Conservation (phyloP, 495 filamentous ascomycete species). For the Hypoxylon intermedium region DNA sequence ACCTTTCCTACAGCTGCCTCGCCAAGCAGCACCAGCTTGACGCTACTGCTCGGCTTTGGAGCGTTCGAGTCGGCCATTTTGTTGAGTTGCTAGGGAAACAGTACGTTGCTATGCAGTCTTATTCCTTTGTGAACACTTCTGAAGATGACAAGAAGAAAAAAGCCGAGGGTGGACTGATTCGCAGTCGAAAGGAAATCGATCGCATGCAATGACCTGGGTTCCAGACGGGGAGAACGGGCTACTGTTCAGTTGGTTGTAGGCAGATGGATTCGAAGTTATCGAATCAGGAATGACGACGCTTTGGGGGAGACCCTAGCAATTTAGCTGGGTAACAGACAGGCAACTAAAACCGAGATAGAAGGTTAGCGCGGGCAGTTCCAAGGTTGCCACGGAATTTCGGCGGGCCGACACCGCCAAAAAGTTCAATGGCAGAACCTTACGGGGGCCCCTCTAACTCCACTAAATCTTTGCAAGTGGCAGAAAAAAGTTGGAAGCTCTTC, state of each 20-base stretch:
- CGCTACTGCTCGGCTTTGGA: constrained; percentile 97
- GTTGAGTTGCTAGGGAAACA: constrained; percentile 4
- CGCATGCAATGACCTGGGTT: constrained; percentile 17
- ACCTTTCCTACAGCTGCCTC: constrained; percentile 99
- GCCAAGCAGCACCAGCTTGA: constrained; percentile 96
- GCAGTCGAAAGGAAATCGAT: constrained; percentile 9
- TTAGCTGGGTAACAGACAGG: not conserved
- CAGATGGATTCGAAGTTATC: constrained; percentile 32
- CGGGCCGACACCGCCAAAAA: constrained; percentile 39
- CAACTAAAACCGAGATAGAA: not conserved
- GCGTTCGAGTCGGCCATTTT: constrained; percentile 65
- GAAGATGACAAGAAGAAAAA: constrained; percentile 4
- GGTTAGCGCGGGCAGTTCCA: constrained; percentile 1
- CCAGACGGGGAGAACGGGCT: not conserved
- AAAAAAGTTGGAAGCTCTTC: constrained; percentile 37
- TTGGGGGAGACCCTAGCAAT: constrained; percentile 27
- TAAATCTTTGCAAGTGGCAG: constrained; percentile 30
- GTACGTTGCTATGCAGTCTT: not conserved
- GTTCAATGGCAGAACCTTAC: too few species aligned
- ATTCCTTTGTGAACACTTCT: constrained; percentile 3
- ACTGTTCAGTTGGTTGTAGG: constrained; percentile 18
- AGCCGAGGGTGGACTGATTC: constrained; percentile 4
- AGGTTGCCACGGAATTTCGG: constrained; percentile 25
- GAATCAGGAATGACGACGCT: constrained; percentile 45
- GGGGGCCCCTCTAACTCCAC: constrained; percentile 25